Base-by-base conservation (phyloP, 352 stramenopile species). In the Phytophthora tentaculata region DNA sequence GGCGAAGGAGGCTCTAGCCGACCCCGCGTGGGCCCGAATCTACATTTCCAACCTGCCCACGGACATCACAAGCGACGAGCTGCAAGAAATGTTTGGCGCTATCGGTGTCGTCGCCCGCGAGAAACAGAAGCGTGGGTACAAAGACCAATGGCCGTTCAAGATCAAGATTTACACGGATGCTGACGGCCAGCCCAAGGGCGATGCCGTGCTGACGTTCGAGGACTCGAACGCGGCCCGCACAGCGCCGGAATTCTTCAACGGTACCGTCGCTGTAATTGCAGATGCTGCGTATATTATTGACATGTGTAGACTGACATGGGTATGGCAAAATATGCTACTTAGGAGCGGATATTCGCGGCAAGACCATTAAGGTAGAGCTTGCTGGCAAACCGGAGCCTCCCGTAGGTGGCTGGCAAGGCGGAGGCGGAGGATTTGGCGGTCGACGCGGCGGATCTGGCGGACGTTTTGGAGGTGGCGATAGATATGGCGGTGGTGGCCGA, bases 101-200 rank as follows among this genome's bases (percentile, higher is more conserved):
- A 84, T 96, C 35, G 89, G 89, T 23, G 64, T 95, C 28, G 85
- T 96, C 47, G 89, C 87, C 6, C 72, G 86, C 12, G 87, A 95
- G 71, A 95, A 95, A 71, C 89, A 95, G 63, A 94, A 94, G 71
- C 84, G 89, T 45, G 89, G 87, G 1, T 95, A 88, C 74, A 94
- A 94, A 64, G 86, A 96, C 64, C 86, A 96, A 62, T 96, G 89
- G 87, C 89, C 89, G 32, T 96, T 89, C 71, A 96, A 96, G 79
- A 95, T 96, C 73, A 96, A 94, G 67, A 81, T 96, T 28, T 96
- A 96, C 71, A 85, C 84, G 62, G 88, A 95, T 56, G 73, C 89
- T 13, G 74, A 72, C 56, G 87, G 87, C 10, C 56, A 84, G 41
- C 71, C 77, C 45, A 96, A 96, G 77, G 89, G 89, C 39, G 89